phyloP scores from a whole-genome alignment of 176 grass and related monocot genomes.

The Dendrocalamus sinicus region DNA sequence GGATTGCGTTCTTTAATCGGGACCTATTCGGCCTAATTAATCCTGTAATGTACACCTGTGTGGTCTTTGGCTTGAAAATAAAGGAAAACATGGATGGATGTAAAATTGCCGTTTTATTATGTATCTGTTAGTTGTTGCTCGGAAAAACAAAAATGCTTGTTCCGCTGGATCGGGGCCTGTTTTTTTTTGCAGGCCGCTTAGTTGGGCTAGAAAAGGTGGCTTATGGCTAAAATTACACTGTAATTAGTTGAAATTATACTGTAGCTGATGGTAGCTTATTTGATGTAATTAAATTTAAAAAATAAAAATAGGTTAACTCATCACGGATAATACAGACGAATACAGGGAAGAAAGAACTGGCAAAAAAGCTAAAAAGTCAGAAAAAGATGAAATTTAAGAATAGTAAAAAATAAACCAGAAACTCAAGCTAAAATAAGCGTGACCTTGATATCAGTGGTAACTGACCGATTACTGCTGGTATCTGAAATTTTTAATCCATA shows the following conservation, averaged over 20 bases:
- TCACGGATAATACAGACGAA: too few species aligned
- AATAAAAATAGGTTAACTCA: too few species aligned
- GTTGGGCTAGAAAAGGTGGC: too few species aligned
- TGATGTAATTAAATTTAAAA: too few species aligned
- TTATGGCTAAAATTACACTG: too few species aligned
- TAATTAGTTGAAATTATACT: too few species aligned
- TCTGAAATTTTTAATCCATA: not conserved
- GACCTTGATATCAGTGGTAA: not conserved
- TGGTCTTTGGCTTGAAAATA: slow-evolving; percentile 33
- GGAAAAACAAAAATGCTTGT: not conserved
- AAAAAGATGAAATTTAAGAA: too few species aligned
- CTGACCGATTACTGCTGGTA: not conserved
- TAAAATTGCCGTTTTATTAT: not conserved
- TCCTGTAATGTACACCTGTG: not conserved
- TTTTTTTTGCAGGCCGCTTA: not conserved
- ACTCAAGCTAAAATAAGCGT: too few species aligned
- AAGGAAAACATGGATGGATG: slow-evolving; percentile 8
- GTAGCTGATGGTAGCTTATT: too few species aligned
- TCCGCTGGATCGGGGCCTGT: not conserved
- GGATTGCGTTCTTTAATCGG: not conserved
- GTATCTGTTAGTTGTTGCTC: not conserved
- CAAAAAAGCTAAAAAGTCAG: too few species aligned
- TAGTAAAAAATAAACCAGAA: too few species aligned
- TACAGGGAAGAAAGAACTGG: too few species aligned
- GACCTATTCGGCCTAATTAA: not conserved